phyloP scores from a whole-genome alignment of 2,329 filamentous ascomycete genomes.

The Fusarium nygamai region DNA sequence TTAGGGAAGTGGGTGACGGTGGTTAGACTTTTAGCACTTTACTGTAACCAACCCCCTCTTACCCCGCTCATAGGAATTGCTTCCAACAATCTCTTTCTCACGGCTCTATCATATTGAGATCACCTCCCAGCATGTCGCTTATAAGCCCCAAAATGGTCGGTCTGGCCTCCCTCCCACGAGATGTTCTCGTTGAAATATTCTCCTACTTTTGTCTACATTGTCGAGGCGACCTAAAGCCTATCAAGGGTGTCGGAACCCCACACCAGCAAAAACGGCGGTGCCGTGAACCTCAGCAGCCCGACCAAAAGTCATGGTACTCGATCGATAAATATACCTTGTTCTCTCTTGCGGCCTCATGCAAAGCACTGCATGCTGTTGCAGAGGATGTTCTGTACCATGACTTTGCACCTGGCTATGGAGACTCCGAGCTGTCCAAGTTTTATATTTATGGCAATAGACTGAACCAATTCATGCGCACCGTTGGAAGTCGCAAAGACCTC shows the following conservation, averaged over 20 bases:
- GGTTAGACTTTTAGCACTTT: too few relatives aligned
- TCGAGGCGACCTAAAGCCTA: neutral
- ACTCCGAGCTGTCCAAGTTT: accelerated
- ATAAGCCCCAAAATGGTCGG: accelerated
- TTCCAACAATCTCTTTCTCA: neutral
- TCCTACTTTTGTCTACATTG: neutral
- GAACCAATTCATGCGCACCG: neutral
- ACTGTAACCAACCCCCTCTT: too few relatives aligned
- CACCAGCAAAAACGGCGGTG: neutral
- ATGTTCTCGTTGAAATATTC: neutral
- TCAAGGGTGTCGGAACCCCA: neutral
- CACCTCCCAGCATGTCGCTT: too few relatives aligned
- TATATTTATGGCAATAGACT: neutral
- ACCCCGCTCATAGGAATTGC: too few relatives aligned
- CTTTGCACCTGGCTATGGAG: neutral
- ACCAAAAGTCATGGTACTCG: neutral
- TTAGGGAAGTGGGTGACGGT: too few relatives aligned
- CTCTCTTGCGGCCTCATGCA: neutral
- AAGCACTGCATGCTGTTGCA: accelerated
- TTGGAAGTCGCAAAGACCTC: neutral
- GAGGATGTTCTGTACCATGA: neutral
- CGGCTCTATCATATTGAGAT: accelerated
- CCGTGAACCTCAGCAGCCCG: neutral
- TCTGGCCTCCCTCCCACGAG: neutral
- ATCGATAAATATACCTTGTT: neutral